Percentiles rank a stretch among this genome's conserved stretches.
These are phyloP conservation scores for Pleurotus eryngii DNA, from an alignment of 768 basidiomycete genomes.

Conservation along the genomic window DNA sequence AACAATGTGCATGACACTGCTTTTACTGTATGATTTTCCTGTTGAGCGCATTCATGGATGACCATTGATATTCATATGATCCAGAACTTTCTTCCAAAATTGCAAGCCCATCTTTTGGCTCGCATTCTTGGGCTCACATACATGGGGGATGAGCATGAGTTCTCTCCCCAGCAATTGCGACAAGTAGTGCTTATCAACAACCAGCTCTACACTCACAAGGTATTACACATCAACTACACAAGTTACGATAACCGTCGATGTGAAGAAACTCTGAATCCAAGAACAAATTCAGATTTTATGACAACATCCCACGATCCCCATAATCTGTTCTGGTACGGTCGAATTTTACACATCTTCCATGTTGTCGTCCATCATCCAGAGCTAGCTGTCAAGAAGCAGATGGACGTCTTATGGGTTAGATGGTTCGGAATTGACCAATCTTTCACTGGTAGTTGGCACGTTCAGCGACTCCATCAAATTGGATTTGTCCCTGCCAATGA, in stretches of 20 bases:
- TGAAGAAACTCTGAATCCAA: conserved; percentile 25
- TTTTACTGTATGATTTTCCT: conserved; percentile 9
- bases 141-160: conserved; percentile 14
- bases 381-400: conserved; percentile 8
- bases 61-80: not conserved
- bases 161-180: conserved; percentile 12
- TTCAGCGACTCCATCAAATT: conserved; percentile 1
- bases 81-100: conserved; percentile 21
- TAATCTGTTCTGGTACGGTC: conserved; percentile 19
- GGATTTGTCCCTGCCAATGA: conserved; percentile 5
- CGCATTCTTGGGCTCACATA: conserved; percentile 15
- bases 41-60: not conserved
- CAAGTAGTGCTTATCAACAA: conserved; percentile 15
- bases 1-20: conserved; percentile 15
- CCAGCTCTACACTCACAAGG: conserved; percentile 17
- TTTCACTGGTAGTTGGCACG: not conserved
- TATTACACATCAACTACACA: conserved; percentile 24
- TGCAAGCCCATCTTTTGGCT: conserved; percentile 26
- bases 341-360: conserved; percentile 9
- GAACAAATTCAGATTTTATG: conserved; percentile 21
- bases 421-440: conserved; percentile 1
- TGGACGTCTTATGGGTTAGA: conserved; percentile 12
- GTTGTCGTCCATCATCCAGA: not conserved
- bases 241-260: conserved; percentile 23
- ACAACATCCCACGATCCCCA: conserved; percentile 10